Evolutionary conservation across 2,329 filamentous ascomycete species (phyloP), one percentile per base, ranked within the genome.

Genomic region (Lizonia empirigonia): DNA sequence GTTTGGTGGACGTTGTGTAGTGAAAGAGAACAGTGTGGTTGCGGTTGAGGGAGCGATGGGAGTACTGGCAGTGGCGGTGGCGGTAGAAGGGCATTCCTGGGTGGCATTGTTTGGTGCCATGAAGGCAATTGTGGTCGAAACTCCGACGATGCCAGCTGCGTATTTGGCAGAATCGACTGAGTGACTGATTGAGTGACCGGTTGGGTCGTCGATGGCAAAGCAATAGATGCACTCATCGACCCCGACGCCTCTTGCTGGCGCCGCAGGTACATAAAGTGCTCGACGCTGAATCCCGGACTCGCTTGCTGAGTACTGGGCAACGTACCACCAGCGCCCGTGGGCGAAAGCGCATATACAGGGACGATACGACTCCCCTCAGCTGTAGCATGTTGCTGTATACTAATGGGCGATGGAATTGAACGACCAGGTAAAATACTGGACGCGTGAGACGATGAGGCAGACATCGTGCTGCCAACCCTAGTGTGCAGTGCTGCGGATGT

Each of bases 191-290:
- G n/a, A n/a, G n/a, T n/a, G n/a, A n/a, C 27, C 16, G 13, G 27
- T 7, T 15, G 27, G 9, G 9, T n/a, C n/a, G 30, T 18, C 32
- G 20, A 24, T 7, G 8, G 9, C 5, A 10, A 15, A 26, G 3
- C 7, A n/a, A 15, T 15, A 5, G 30, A 24, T 12, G 32, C 13
- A 10, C 12, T 38, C n/a, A 29, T 18, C 15, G 29, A 35, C 7
- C n/a, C 23, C 8, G 22, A 20, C 7, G 18, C 23, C 23, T 42
- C 22, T 27, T 53, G 50, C 8, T 39, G 50, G 18, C 44, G 44
- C 22, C 20, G 38, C 35, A 49, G 16, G 4, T 34, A 19, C 23
- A 44, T 30, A 19, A 48, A 53, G 7, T 35, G 23, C 13, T 41
- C 16, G 3, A 16, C 18, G 10, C 33, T 30, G 15, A 51, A 51